phyloP scores from a whole-genome alignment of 2,329 filamentous ascomycete species.

The Parasarocladium wereldwijsianum region DNA sequence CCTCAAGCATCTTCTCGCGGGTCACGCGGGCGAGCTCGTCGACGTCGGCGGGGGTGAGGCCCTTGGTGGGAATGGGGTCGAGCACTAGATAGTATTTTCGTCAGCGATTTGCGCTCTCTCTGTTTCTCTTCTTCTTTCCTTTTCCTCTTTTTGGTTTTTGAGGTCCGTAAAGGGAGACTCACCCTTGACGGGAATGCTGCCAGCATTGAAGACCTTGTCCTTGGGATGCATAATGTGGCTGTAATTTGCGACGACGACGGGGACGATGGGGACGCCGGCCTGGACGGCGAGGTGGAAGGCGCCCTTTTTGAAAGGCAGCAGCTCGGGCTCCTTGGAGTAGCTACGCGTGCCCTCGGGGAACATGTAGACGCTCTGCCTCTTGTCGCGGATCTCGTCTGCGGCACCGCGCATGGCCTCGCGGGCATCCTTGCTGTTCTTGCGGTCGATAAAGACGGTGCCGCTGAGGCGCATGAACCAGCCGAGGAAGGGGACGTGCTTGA shows the following conservation, averaged over 20 bases:
- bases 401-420: slow-evolving; percentile 76
- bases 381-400: slow-evolving; percentile 58
- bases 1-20: slow-evolving; percentile 61
- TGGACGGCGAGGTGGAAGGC: slow-evolving; percentile 93
- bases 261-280: slow-evolving; percentile 84
- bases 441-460: slow-evolving; percentile 90
- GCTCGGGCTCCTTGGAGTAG: slow-evolving; percentile 64
- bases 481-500: slow-evolving; percentile 68
- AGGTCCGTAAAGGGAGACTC: slow-evolving; percentile 10
- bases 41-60: slow-evolving; percentile 61
- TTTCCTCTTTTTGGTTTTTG: neutral
- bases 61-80: slow-evolving; percentile 63
- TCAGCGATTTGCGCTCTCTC: too few species aligned
- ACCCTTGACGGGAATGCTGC: slow-evolving; percentile 65
- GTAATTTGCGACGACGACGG: slow-evolving; percentile 70
- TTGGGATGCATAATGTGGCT: slow-evolving; percentile 55
- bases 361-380: slow-evolving; percentile 67
- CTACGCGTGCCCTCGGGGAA: slow-evolving; percentile 89
- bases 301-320: slow-evolving; percentile 98
- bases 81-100: slow-evolving; percentile 38
- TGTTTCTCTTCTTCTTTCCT: neutral
- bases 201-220: slow-evolving; percentile 48
- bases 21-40: slow-evolving; percentile 55
- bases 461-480: slow-evolving; percentile 90
- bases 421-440: slow-evolving; percentile 68